Evolutionary conservation across 148 eudicot genomes (phyloP), one percentile per base, ranked within the genome.

Genomic region (Agrostemma githago): DNA sequence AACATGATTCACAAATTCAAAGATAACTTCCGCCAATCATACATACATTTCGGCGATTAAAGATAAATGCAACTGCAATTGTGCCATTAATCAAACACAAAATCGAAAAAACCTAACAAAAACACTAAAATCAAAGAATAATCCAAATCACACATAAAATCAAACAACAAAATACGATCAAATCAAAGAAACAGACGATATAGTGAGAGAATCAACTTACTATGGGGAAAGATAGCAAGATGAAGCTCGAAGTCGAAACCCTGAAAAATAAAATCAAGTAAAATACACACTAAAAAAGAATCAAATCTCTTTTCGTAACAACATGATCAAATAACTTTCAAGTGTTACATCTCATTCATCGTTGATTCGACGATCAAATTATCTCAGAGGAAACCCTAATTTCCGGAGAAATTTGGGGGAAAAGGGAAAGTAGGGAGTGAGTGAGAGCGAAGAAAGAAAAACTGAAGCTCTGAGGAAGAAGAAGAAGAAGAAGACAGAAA

Each of bases 231-330:
- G 80, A 66, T 40, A 74, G 74, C 70, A 79, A 79, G 77, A 69
- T 16, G 71, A 69, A 54, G 68, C 78, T 79, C 74, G 43, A 74
- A 74, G 77, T 56, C 80, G 43, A 58, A 54, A 77, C 41, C 70
- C 58, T 62, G 62, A 58, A 61, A 54, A 72, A 26, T 26, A 26
- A 26, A 37, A 71, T 58, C 60, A 38, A 5, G 12, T 17, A 56
- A 37, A 37, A 57, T 53, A 15, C 11, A 38, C 11, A 42, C 1
- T 19, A 54, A 10, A 21, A 14, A 26, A 43, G n/a, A 42, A 8
- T 59, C 5, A 16, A 57, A 60, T 46, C 61, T 51, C 17, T 40
- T 68, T 42, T 68, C 0, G 20, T 46, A 20, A 3, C 40, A 75
- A 2, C 40, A 66, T 21, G 54, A 54, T 75, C 56, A 66, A 66